Base-by-base conservation (phyloP, 2,329 filamentous ascomycete genomes). In the Pyricularia grisea region DNA sequence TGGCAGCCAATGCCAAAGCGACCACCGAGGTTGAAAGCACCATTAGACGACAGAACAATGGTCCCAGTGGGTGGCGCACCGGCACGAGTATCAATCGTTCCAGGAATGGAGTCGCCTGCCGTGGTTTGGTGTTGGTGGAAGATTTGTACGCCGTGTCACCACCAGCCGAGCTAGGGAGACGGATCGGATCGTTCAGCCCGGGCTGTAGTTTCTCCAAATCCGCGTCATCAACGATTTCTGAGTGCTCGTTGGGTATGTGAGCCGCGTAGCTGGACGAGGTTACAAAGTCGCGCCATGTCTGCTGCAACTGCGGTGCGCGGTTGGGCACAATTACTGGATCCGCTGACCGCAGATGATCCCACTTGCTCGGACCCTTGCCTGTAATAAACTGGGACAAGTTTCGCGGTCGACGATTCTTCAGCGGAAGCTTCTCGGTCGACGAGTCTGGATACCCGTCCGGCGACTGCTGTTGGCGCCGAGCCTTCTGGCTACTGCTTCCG, bases 21-120 rank as follows among this genome's bases (percentile, higher is more conserved):
- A 92, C 83, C 58, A 92, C 86, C 2, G 93, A 97, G 71, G 96
- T 96, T 70, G 89, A 83, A 76, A 97, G 89, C 67, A 97, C 92
- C 17, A 87, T 90, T 25, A 97, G 81, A 68, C 95, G 92, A 77
- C 97, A 92, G 17, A 91, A 82, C 68, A 97, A 82, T 2, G 95
- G 95, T 0, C 97, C 91, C 72, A 97, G 89, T 14, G 93, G 91
- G 75, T 94, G 93, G 70, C 90, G 89, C 74, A 97, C 83, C 31
- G 96, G 82, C 55, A 87, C 85, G 68, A 86, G 84, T 83, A 91
- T 90, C 67, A 90, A 78, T 69, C 88, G 85, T 75, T 88, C 86
- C 71, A 80, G 82, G 11, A 82, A 73, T 9, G 74, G 20, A 6
- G 27, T 70, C 58, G 42, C 64, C 20, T 36, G n/a, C 36, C 66